These are phyloP conservation scores for Beauveria rudraprayagi DNA, from an alignment of 2,329 filamentous ascomycete genomes.

Conservation along the genomic window DNA sequence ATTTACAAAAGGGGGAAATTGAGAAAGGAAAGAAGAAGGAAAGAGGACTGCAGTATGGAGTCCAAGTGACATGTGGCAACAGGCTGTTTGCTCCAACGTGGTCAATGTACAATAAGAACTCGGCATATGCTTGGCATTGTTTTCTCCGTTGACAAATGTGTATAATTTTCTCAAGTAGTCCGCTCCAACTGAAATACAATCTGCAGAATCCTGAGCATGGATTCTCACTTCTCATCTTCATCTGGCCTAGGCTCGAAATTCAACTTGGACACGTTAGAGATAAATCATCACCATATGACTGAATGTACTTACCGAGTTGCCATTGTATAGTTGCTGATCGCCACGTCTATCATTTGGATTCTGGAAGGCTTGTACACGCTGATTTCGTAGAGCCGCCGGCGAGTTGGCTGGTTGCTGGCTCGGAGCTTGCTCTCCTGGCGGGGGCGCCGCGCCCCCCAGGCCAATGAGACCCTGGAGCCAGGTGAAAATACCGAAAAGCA, in stretches of 20 bases:
- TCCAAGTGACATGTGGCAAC: background rate
- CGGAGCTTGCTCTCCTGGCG: background rate
- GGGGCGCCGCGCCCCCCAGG: slow-evolving; percentile 14
- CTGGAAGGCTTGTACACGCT: slow-evolving; percentile 12
- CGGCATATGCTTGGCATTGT: slow-evolving; percentile 13
- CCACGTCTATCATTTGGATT: slow-evolving; percentile 40
- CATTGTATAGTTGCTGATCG: slow-evolving; percentile 76
- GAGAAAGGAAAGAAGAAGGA: background rate
- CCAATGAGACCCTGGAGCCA: slow-evolving; percentile 23
- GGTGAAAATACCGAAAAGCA: slow-evolving; percentile 23
- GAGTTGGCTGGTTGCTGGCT: background rate
- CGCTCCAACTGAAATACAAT: slow-evolving; percentile 7
- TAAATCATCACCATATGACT: background rate
- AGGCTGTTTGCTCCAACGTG: background rate
- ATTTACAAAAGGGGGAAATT: background rate
- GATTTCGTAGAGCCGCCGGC: slow-evolving; percentile 16
- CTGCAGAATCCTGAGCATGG: background rate
- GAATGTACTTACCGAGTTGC: slow-evolving; percentile 64
- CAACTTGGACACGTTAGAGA: slow-evolving; percentile 37
- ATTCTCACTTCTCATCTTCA: slow-evolving; percentile 38
- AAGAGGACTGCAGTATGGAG: background rate
- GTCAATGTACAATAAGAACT: background rate
- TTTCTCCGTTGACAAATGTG: slow-evolving; percentile 16
- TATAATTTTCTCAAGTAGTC: slow-evolving; percentile 14
- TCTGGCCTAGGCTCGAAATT: slow-evolving; percentile 62